Evolutionary conservation across 108 stramenopile species (phyloP).

Genomic region (Chaetoceros muelleri): DNA sequence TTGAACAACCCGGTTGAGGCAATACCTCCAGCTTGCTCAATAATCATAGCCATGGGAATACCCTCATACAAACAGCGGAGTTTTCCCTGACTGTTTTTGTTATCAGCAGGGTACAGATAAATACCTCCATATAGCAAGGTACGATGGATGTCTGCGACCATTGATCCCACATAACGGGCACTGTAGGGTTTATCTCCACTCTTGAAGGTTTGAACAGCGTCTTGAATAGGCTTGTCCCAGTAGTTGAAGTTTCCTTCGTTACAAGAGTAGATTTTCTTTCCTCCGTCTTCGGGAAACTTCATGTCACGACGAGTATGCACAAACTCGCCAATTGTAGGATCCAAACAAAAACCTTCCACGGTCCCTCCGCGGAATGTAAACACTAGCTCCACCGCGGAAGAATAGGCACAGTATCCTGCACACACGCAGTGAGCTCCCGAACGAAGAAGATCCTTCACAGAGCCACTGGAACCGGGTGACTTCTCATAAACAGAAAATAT

Average conservation of each 20-base stretch:
- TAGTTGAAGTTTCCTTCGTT: constrained; percentile 94
- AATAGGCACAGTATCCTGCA: constrained; percentile 92
- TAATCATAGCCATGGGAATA: constrained; percentile 98
- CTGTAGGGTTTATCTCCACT: constrained; percentile 63
- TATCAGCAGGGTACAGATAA: constrained; percentile 97
- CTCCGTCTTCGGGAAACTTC: constrained; percentile 80
- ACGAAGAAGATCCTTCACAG: constrained; percentile 85
- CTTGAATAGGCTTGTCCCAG: constrained; percentile 93
- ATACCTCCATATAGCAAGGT: constrained; percentile 98
- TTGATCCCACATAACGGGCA: constrained; percentile 96
- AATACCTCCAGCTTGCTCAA: constrained; percentile 95
- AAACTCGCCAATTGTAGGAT: constrained; percentile 98
- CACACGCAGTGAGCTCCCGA: constrained; percentile 87
- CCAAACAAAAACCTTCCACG: constrained; percentile 96
- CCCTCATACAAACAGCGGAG: constrained; percentile 98
- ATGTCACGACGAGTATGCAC: constrained; percentile 89
- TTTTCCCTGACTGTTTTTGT: constrained; percentile 88
- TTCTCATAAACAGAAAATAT: constrained; percentile 96
- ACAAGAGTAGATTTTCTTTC: constrained; percentile 93
- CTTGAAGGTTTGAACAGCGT: constrained; percentile 87
- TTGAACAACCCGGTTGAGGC: constrained; percentile 94
- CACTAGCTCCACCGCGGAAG: constrained; percentile 85
- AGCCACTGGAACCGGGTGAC: constrained; percentile 55
- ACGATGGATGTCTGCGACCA: constrained; percentile 99
- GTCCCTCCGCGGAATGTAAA: constrained; percentile 83